Evolutionary conservation across 2,329 filamentous ascomycete species (phyloP), one percentile per base, ranked within the genome.

Genomic region (Stagonosporopsis tanaceti): DNA sequence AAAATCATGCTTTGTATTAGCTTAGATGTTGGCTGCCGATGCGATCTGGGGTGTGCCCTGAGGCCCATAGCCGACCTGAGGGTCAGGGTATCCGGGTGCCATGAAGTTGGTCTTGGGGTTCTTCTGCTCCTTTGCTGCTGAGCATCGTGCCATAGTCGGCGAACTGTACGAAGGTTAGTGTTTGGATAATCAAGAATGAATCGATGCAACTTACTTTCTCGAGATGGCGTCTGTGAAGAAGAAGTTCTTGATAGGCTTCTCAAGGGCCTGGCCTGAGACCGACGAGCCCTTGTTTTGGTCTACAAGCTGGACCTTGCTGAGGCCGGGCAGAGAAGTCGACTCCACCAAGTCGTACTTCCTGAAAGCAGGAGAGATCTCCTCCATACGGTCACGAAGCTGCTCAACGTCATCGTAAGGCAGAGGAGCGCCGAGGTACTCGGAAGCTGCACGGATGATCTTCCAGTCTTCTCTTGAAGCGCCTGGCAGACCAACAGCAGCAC

Each of bases 161-260:
- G 93, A 97, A 82, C 93, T 96, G 61, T 40, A 44, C 8, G 41
- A 51, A 41, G n/a, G 27, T 73, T 61, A 67, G 54, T 57, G 57
- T 40, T 6, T 35, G 25, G 9, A 24, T 22, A 5, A 47, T 15
- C 7, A 15, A 14, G 6, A 20, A 8, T 32, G 9, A 20, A 12
- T 6, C 24, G 8, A 14, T 32, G 24, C 27, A 17, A 82, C 87
- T 78, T 82, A 95, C 92, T 92, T 97, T 85, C 95, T 89, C 37
- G 93, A 96, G 78, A 99, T 97, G 57, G 89, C 88, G 80, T 99
- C 94, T 77, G 95, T 99, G 80, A 98, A 97, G 82, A 93, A 99
- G 79, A 99, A 99, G 83, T 99, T 92, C 71, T 97, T 89, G 69
- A 99, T 92, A 55, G 90, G 87, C 79, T 91, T 91, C 83, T 88